Evolutionary conservation across 2,329 filamentous ascomycete species (phyloP).

Genomic region (Metarhizium anisopliae): DNA sequence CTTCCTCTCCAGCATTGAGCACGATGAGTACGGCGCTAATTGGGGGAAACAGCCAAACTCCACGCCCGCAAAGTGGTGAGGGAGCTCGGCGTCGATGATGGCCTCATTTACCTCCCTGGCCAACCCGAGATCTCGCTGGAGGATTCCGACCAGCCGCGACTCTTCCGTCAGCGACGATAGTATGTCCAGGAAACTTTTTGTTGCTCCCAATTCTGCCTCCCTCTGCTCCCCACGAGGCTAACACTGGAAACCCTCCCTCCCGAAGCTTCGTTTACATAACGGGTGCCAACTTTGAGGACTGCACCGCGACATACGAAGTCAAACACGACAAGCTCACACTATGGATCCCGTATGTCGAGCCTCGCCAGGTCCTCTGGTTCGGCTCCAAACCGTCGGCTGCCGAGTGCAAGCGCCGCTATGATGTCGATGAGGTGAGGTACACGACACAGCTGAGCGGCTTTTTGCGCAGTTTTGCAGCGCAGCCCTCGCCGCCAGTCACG

Average conservation of each 20-base stretch:
- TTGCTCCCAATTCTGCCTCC: not conserved
- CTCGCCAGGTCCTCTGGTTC: conserved; percentile 52
- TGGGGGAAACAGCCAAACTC: conserved; percentile 36
- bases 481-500: conserved; percentile 28
- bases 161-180: conserved; percentile 51
- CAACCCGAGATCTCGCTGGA: conserved; percentile 42
- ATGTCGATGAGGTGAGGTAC: conserved; percentile 64
- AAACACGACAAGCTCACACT: conserved; percentile 54
- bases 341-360: conserved; percentile 64
- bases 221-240: not conserved
- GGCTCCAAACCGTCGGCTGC: conserved; percentile 51
- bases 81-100: conserved; percentile 37
- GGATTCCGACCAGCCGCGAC: conserved; percentile 48
- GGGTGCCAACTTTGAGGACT: conserved; percentile 45
- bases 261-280: conserved; percentile 50
- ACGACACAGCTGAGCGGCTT: conserved; percentile 41
- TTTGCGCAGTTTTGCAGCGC: conserved; percentile 28
- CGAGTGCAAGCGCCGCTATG: conserved; percentile 52
- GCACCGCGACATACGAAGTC: conserved; percentile 49
- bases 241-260: not conserved
- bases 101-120: conserved; percentile 48
- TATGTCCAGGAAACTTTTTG: conserved; percentile 21
- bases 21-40: not conserved
- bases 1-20: not conserved
- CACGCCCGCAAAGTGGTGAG: conserved; percentile 48